Evolutionary conservation across 2,329 filamentous ascomycete genomes (phyloP).

Genomic region (Aspergillus sp.): DNA sequence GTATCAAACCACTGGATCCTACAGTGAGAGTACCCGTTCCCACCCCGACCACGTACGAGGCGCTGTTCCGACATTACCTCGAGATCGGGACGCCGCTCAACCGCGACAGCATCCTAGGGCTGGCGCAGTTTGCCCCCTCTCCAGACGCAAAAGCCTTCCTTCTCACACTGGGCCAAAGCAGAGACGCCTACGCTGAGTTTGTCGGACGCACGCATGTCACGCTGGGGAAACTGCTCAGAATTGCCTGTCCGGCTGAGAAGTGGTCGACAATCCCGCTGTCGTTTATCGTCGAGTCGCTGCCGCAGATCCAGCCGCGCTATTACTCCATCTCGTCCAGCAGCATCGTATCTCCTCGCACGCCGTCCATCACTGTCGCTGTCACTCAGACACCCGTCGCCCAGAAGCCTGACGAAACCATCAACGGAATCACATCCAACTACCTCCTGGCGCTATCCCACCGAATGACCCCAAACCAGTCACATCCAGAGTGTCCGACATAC

Average conservation of each 20-base stretch:
- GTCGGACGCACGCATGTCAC: constrained; percentile 68
- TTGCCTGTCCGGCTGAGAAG: constrained; percentile 56
- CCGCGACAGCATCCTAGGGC: constrained; percentile 71
- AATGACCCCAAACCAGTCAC: constrained; percentile 57
- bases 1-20: constrained; percentile 47
- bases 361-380: constrained; percentile 78
- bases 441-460: constrained; percentile 53
- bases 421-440: constrained; percentile 89
- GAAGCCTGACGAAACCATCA: constrained; percentile 60
- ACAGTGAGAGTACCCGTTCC: constrained; percentile 80
- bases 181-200: constrained; percentile 74
- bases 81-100: constrained; percentile 90
- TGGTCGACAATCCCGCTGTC: constrained; percentile 81
- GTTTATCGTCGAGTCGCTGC: constrained; percentile 74
- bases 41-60: constrained; percentile 79
- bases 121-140: constrained; percentile 74
- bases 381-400: constrained; percentile 66
- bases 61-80: constrained; percentile 79
- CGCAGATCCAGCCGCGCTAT: constrained; percentile 83
- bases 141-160: constrained; percentile 72
- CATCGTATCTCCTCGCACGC: constrained; percentile 38
- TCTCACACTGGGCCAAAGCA: constrained; percentile 70
- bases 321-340: constrained; percentile 79
- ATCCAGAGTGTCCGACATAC: constrained; percentile 70
- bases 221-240: constrained; percentile 34